These are phyloP conservation scores for Fusarium bulbicola DNA, from an alignment of 2,329 filamentous ascomycete genomes.

Conservation along the genomic window DNA sequence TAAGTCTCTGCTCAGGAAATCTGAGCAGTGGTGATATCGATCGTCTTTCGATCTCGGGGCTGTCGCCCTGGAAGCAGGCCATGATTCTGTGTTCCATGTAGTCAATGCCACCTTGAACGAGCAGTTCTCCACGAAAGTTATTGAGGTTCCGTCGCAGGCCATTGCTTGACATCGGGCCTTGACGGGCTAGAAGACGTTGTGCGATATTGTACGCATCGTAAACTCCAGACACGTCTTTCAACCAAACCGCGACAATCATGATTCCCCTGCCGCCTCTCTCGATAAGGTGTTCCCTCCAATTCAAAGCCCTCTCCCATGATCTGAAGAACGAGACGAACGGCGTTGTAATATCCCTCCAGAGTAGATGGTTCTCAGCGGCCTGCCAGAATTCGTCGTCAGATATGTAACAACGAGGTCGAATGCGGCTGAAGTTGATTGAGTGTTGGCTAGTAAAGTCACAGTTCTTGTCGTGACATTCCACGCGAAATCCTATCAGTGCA, in stretches of 20 bases:
- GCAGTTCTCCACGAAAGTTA: not conserved
- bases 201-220: not conserved
- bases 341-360: not conserved
- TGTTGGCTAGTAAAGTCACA: not conserved
- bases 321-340: not conserved
- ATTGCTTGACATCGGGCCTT: fast-evolving
- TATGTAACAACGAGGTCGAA: not conserved
- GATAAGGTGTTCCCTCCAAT: not conserved
- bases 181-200: not conserved
- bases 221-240: not conserved
- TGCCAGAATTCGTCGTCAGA: not conserved
- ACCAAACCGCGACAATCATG: not conserved
- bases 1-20: fast-evolving
- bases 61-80: not conserved
- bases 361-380: not conserved
- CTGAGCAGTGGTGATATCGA: not conserved
- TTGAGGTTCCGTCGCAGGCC: fast-evolving
- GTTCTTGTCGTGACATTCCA: not conserved
- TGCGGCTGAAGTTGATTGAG: not conserved
- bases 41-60: not conserved
- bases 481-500: not conserved
- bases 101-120: not conserved
- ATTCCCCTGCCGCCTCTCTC: not conserved
- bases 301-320: not conserved
- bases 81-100: not conserved